A percentile compares a stretch with the other conserved stretches of the same genome.
These are phyloP conservation scores for Cinnamomum chago DNA, from an alignment of 164 flowering plant genomes.

Conservation along the genomic window DNA sequence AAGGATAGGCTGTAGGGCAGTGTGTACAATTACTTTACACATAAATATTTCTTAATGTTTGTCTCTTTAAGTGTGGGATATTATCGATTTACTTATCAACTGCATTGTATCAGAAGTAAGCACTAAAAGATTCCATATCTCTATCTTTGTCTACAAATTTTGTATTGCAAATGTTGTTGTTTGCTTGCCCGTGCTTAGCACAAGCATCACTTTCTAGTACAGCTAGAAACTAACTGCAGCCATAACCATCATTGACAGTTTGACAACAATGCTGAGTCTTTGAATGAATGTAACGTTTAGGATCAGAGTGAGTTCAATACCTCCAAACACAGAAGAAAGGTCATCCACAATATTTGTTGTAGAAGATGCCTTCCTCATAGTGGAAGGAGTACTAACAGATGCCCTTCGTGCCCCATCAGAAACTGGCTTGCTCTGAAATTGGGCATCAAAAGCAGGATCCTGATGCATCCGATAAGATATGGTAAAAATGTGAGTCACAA, in stretches of 20 bases:
- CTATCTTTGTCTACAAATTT: too few relatives aligned
- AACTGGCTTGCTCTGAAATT: conserved; percentile 49
- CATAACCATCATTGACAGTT: background rate
- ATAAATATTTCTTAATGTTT: too few relatives aligned
- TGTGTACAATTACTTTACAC: too few relatives aligned
- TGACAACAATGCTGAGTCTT: background rate
- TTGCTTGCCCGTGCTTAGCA: too few relatives aligned
- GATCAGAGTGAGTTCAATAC: conserved; percentile 28
- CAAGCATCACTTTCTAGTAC: too few relatives aligned
- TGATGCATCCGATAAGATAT: conserved; percentile 22
- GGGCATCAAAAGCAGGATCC: conserved; percentile 69
- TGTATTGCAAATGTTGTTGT: too few relatives aligned
- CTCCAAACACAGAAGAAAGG: conserved; percentile 82
- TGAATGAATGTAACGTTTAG: background rate
- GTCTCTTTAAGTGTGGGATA: too few relatives aligned
- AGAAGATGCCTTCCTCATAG: conserved; percentile 73
- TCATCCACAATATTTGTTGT: conserved; percentile 80
- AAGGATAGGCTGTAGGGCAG: too few relatives aligned
- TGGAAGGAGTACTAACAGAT: conserved; percentile 47
- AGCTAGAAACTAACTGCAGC: too few relatives aligned
- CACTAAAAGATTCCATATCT: too few relatives aligned
- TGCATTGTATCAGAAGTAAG: too few relatives aligned
- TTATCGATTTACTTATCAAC: too few relatives aligned
- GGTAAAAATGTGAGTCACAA: background rate
- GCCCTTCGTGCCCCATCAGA: conserved; percentile 52